Evolutionary conservation across 805 yeast genomes (phyloP).

Genomic region (Pichia heedii): DNA sequence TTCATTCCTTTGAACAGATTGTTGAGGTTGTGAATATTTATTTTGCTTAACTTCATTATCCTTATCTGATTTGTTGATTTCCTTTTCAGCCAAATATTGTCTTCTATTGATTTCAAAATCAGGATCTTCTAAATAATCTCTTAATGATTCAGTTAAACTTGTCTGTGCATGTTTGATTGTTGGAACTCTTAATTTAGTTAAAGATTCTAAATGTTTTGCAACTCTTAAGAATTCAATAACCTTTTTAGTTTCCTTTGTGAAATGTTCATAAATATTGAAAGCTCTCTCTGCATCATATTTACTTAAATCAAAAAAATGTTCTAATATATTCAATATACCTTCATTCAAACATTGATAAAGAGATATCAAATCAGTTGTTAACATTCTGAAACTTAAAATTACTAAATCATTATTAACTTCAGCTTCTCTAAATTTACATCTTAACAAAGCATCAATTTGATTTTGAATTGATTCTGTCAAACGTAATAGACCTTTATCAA

Average conservation of each 20-base stretch:
- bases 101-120: slow-evolving; percentile 72
- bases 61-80: slow-evolving; percentile 19
- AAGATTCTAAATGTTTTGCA: slow-evolving; percentile 80
- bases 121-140: slow-evolving; percentile 82
- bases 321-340: slow-evolving; percentile 88
- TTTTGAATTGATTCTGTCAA: slow-evolving; percentile 79
- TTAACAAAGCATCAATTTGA: slow-evolving; percentile 68
- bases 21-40: slow-evolving; percentile 8
- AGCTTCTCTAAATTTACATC: slow-evolving; percentile 65
- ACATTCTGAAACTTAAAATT: slow-evolving; percentile 73
- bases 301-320: slow-evolving; percentile 91
- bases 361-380: slow-evolving; percentile 82
- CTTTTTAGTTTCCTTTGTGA: slow-evolving; percentile 76
- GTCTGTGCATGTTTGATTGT: slow-evolving; percentile 97
- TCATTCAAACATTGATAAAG: slow-evolving; percentile 88
- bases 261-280: slow-evolving; percentile 70
- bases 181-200: slow-evolving; percentile 87
- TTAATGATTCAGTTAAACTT: slow-evolving; percentile 75
- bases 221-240: slow-evolving; percentile 82
- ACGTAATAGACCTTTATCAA: slow-evolving; percentile 73
- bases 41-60: slow-evolving; percentile 4
- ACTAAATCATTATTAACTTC: slow-evolving; percentile 81
- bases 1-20: too few relatives aligned
- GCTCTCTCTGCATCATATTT: slow-evolving; percentile 81
- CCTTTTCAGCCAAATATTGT: slow-evolving; percentile 66